Conservation (phyloP, 75 land plant genomes). For the Pinus albicaulis region DNA sequence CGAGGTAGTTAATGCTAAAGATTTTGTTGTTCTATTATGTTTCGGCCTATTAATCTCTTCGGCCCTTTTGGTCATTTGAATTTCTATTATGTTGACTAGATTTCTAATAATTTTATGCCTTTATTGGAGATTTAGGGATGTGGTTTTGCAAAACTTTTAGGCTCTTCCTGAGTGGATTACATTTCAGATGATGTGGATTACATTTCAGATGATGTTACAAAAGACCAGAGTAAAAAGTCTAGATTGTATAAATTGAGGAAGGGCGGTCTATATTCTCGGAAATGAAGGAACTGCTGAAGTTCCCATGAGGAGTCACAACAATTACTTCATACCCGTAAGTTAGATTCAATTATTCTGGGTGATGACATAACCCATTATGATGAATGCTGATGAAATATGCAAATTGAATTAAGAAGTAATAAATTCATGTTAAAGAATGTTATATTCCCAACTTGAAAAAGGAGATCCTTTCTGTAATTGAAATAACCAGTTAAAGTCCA, state of each 20-base stretch:
- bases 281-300: background rate
- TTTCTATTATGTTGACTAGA: background rate
- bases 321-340: background rate
- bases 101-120: background rate
- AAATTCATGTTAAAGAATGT: too few relatives aligned
- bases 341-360: too few relatives aligned
- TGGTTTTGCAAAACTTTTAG: too few relatives aligned
- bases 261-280: background rate
- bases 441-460: too few relatives aligned
- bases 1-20: too few relatives aligned
- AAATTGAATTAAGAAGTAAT: too few relatives aligned
- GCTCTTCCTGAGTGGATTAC: too few relatives aligned
- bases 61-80: background rate
- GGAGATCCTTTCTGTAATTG: too few relatives aligned
- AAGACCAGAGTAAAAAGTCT: slow-evolving; percentile 7
- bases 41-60: background rate
- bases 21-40: background rate
- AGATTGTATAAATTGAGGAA: background rate
- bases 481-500: too few relatives aligned
- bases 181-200: too few relatives aligned
- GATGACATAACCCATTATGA: too few relatives aligned
- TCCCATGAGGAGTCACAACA: background rate
- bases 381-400: too few relatives aligned
- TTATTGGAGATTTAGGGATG: background rate
- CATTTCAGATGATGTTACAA: background rate